Base-by-base conservation (phyloP, 148 eudicot genomes). In the Rhododendron molle region DNA sequence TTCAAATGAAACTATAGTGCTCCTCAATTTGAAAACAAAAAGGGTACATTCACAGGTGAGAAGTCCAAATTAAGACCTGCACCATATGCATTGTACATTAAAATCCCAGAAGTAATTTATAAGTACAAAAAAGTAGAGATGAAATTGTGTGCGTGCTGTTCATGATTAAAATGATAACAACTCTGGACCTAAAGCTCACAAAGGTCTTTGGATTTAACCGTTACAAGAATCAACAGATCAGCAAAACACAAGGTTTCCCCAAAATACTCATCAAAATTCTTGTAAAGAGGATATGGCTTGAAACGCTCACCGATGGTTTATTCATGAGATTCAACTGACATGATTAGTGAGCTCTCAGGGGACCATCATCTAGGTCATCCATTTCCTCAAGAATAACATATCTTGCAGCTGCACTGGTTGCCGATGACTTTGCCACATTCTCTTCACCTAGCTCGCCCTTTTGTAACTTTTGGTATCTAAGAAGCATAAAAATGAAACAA, bases 361-460 rank as follows among this genome's bases (percentile, higher is more conserved):
- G 87, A 60, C 85, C 80, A 52, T 89, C 92, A 84, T 90, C 93
- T 88, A 93, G 93, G 82, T 92, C 96, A 54, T 96, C 98, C 56
- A 87, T 87, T 88, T 95, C 96, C 82, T 96, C 99, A 38, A 96
- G 97, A 86, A 95, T 96, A 86, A 92, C 99, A 90, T 96, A 96
- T 87, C 90, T 96, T 49, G 95, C 90, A 60, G 96, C 85, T 21
- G 88, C 87, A 88, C 85, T 89, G 34, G 88, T 84, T 46, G 81
- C 76, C 58, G 46, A 43, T 69, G 90, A 89, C 49, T 62, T 87
- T 62, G 88, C 83, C 86, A 72, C 80, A n/a, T 88, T 79, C 73
- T 77, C 86, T 81, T 85, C 90, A 85, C 72, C 84, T 82, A 69
- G 40, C 69, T 87, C 89, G 49, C 93, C 95, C 87, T 91, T 90